Percentiles rank a stretch among this genome's conserved stretches.
phyloP scores from a whole-genome alignment of 306 rosid species.

The Carpinus fangiana region DNA sequence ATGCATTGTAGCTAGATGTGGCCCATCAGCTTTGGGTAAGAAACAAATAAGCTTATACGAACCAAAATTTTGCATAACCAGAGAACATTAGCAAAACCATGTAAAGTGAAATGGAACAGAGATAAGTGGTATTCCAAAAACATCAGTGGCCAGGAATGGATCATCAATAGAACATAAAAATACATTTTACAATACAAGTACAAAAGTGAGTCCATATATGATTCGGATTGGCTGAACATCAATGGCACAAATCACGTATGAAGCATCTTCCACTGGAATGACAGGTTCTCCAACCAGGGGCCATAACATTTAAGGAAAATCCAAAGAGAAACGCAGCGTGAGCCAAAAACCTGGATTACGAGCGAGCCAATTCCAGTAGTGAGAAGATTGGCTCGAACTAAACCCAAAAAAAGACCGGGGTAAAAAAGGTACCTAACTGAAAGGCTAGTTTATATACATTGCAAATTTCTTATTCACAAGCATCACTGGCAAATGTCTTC shows the following conservation, averaged over 20 bases:
- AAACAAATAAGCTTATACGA: neutral
- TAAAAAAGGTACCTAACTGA: constrained; percentile 20
- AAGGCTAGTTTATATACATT: constrained; percentile 43
- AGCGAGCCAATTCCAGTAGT: constrained; percentile 25
- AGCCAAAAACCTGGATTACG: constrained; percentile 24
- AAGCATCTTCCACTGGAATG: neutral
- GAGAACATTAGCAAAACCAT: neutral
- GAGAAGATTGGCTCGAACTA: constrained; percentile 37
- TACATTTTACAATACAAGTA: neutral
- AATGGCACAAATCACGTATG: neutral
- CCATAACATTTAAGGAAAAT: constrained; percentile 19
- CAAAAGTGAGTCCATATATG: neutral
- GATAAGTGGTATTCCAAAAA: neutral
- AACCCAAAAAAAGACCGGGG: constrained; percentile 41
- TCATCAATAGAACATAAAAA: neutral
- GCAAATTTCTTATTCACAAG: constrained; percentile 44
- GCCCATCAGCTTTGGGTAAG: neutral
- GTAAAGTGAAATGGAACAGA: neutral
- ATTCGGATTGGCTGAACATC: neutral
- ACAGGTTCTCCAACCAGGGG: constrained; percentile 10
- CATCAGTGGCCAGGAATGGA: neutral
- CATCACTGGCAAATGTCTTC: constrained; percentile 28
- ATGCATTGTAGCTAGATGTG: too few relatives aligned
- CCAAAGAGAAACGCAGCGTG: constrained; percentile 20
- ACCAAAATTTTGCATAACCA: neutral